These are phyloP conservation scores for Erodium moschatum DNA, from an alignment of 441 rosid genomes.

Conservation along the genomic window DNA sequence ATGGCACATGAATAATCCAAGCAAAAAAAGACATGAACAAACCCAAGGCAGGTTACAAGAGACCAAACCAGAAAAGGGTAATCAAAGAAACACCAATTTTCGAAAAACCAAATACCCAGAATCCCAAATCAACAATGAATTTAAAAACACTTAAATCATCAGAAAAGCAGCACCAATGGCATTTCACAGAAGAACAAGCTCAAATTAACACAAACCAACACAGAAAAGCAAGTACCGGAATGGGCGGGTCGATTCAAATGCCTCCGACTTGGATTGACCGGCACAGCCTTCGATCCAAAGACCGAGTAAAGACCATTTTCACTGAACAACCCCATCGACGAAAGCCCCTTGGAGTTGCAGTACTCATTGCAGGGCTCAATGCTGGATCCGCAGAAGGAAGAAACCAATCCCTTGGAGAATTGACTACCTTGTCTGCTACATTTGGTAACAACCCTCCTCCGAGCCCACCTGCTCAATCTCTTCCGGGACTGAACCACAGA, in stretches of 20 bases:
- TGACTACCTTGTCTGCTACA: conserved; percentile 16
- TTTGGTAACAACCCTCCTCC: conserved; percentile 22
- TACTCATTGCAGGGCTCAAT: conserved; percentile 42
- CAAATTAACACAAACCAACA: background rate
- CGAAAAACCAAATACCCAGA: background rate
- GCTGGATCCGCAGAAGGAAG: conserved; percentile 3
- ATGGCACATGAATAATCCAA: background rate
- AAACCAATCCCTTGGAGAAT: too few species aligned
- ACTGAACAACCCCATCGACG: too few species aligned
- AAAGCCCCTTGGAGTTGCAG: too few species aligned
- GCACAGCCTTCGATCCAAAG: conserved; percentile 38
- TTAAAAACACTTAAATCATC: background rate
- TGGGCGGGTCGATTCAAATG: conserved; percentile 31
- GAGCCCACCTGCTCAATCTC: too few species aligned
- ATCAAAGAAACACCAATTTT: background rate
- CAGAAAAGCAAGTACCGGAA: conserved; percentile 16
- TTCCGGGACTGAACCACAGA: too few species aligned
- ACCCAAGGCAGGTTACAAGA: background rate
- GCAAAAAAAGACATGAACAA: background rate
- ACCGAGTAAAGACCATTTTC: conserved; percentile 30
- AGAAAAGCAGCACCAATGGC: background rate
- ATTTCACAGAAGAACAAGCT: background rate
- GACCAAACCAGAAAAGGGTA: background rate
- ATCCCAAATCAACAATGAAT: background rate
- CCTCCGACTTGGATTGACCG: conserved; percentile 41